Conservation (phyloP, 352 stramenopile genomes). For the Phytophthora sojae region DNA sequence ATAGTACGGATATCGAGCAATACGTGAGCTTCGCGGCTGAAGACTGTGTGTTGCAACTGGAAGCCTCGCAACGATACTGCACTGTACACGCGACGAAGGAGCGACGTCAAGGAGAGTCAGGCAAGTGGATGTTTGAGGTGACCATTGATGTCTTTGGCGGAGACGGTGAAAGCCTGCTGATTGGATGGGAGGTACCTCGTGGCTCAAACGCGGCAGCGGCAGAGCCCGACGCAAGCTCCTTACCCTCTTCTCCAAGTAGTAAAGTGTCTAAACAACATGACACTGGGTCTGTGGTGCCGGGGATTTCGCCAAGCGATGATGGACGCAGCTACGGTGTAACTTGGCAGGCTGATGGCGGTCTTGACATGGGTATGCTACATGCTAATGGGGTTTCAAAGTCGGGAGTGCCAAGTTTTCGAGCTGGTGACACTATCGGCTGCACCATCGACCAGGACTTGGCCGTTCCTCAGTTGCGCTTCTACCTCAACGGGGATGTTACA, state of each 20-base stretch:
- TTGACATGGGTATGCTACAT: slow-evolving; percentile 82
- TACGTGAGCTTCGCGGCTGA: slow-evolving; percentile 79
- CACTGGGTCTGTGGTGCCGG: slow-evolving; percentile 50
- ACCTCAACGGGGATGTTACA: slow-evolving; percentile 76
- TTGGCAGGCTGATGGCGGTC: slow-evolving; percentile 76
- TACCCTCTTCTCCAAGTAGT: neutral
- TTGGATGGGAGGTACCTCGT: slow-evolving; percentile 81
- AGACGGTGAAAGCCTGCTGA: slow-evolving; percentile 74
- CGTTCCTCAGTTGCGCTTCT: slow-evolving; percentile 75
- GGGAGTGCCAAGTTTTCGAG: slow-evolving; percentile 69
- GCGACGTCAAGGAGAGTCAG: slow-evolving; percentile 71
- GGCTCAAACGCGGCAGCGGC: neutral
- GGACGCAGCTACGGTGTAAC: slow-evolving; percentile 72
- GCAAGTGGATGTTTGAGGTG: slow-evolving; percentile 86
- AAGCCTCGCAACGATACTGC: slow-evolving; percentile 71
- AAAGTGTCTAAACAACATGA: slow-evolving; percentile 4
- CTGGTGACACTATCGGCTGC: slow-evolving; percentile 74
- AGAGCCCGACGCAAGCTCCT: neutral
- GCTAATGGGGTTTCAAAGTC: slow-evolving; percentile 73
- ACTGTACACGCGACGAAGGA: slow-evolving; percentile 78
- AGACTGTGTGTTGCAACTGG: slow-evolving; percentile 77
- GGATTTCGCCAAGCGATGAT: slow-evolving; percentile 62
- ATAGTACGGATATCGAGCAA: slow-evolving; percentile 57
- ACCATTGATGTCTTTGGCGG: slow-evolving; percentile 60
- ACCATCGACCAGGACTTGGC: slow-evolving; percentile 80